Conservation (phyloP, 1,284 basidiomycete genomes). For the Schizophyllum commune region DNA sequence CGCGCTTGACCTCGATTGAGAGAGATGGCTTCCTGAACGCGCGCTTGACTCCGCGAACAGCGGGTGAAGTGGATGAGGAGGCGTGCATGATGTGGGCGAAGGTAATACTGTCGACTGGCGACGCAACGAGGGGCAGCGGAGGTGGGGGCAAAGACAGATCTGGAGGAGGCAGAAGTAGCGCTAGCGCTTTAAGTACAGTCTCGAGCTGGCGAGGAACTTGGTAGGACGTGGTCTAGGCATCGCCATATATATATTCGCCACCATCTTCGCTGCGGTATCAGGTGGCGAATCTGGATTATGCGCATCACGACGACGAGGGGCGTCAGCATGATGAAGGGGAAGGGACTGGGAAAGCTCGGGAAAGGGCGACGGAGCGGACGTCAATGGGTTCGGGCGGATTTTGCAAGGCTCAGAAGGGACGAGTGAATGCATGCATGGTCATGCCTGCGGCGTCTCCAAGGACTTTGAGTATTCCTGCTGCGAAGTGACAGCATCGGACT, state of each 20-base stretch:
- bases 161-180: not conserved
- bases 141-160: not conserved
- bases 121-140: not conserved
- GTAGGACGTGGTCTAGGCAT: not conserved
- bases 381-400: not conserved
- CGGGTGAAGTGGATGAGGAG: too few relatives aligned
- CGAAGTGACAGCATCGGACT: too few relatives aligned
- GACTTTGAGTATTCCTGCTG: too few relatives aligned
- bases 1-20: not conserved
- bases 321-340: not conserved
- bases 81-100: too few relatives aligned
- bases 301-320: not conserved
- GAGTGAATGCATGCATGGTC: too few relatives aligned
- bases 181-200: not conserved
- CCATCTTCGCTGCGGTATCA: not conserved
- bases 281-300: not conserved
- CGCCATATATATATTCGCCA: not conserved
- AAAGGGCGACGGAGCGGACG: too few relatives aligned
- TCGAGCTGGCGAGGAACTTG: not conserved
- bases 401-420: not conserved
- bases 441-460: too few relatives aligned
- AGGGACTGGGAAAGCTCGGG: too few relatives aligned
- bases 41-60: too few relatives aligned
- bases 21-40: not conserved
- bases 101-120: too few relatives aligned